phyloP scores from a whole-genome alignment of 2,329 filamentous ascomycete species.

The Penicillium nordicum region DNA sequence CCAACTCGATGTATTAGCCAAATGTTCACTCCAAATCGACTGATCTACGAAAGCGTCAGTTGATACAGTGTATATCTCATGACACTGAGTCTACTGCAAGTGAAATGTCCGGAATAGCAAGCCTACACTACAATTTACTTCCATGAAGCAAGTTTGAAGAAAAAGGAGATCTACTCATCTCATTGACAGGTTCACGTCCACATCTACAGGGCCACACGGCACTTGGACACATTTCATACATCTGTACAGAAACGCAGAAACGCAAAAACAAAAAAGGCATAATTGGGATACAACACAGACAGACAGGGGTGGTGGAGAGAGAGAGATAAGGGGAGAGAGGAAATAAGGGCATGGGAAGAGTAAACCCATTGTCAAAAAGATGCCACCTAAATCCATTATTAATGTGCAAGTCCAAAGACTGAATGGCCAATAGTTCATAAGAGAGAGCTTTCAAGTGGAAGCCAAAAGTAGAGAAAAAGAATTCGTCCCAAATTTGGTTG shows the following conservation, averaged over 20 bases:
- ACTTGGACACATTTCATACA: constrained; percentile 10
- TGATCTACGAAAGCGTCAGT: neutral
- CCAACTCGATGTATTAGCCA: neutral
- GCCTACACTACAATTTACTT: neutral
- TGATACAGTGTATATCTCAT: neutral
- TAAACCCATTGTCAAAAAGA: constrained; percentile 12
- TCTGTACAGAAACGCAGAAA: constrained; percentile 19
- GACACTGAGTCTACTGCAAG: neutral
- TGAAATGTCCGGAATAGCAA: neutral
- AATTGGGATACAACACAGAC: neutral
- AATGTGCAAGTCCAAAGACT: constrained; percentile 15
- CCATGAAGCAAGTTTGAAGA: neutral
- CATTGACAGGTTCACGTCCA: constrained; percentile 15
- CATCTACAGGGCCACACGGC: constrained; percentile 4
- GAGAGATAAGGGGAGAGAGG: constrained; percentile 3
- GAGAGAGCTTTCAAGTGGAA: constrained; percentile 14
- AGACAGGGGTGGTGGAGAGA: constrained; percentile 1
- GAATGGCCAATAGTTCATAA: constrained; percentile 19
- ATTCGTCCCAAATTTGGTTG: constrained; percentile 20
- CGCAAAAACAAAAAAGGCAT: neutral
- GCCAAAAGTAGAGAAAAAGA: constrained; percentile 10
- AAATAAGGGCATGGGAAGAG: constrained; percentile 6
- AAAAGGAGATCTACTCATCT: constrained; percentile 17
- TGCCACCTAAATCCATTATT: constrained; percentile 21
- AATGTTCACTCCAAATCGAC: neutral